Percentiles rank a stretch among this genome's conserved stretches.
Evolutionary conservation across 1,284 basidiomycete genomes (phyloP).

Genomic region (Rhodotorula sp.): DNA sequence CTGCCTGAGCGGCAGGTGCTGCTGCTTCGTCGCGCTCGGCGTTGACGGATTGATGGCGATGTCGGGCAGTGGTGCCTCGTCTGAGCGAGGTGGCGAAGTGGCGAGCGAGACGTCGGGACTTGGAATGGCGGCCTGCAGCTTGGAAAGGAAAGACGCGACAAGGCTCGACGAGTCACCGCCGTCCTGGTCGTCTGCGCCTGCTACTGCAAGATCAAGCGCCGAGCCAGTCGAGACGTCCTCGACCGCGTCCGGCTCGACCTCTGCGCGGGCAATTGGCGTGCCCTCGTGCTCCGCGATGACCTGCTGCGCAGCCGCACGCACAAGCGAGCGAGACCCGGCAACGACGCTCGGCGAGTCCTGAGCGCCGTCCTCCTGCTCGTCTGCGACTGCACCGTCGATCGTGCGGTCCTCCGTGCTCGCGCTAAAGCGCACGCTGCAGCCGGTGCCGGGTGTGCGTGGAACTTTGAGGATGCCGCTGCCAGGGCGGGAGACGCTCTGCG

Average conservation of each 20-base stretch:
- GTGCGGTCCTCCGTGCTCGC: slow-evolving; percentile 13
- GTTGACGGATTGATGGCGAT: neutral
- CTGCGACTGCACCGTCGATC: neutral
- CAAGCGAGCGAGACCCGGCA: neutral
- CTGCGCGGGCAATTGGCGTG: neutral
- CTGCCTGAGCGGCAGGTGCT: neutral
- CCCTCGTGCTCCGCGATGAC: neutral
- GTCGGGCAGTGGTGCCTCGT: neutral
- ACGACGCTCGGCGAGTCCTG: neutral
- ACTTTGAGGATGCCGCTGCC: slow-evolving; percentile 31
- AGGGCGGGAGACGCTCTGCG: neutral
- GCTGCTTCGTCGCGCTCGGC: neutral
- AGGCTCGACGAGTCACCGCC: slow-evolving; percentile 4
- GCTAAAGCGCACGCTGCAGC: slow-evolving; percentile 33
- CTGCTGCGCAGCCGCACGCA: neutral
- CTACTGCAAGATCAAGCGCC: neutral
- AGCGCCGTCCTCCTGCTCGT: neutral
- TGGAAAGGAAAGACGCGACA: slow-evolving; percentile 29
- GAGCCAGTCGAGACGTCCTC: neutral
- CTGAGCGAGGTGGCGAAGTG: neutral
- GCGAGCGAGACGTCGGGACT: slow-evolving; percentile 31
- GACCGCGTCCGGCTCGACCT: neutral
- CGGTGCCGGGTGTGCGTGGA: slow-evolving; percentile 37
- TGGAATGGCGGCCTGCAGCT: slow-evolving; percentile 27
- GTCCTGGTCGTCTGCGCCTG: neutral